These are phyloP conservation scores for Botrytis sinoallii DNA, from an alignment of 2,329 filamentous ascomycete species.

Conservation along the genomic window DNA sequence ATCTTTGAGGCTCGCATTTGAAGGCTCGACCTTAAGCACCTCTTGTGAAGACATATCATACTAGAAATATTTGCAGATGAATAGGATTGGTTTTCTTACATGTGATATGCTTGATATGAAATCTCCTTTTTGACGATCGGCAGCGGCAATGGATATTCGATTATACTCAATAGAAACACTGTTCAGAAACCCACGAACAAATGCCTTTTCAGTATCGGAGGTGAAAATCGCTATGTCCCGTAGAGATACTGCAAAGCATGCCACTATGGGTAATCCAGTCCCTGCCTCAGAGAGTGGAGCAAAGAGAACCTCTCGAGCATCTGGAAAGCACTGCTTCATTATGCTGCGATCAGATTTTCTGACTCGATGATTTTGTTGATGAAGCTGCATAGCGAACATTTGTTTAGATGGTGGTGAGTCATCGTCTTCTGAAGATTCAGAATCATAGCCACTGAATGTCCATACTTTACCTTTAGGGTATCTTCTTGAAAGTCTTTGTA, in stretches of 20 bases:
- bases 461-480: conserved; percentile 16
- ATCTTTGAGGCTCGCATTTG: neutral
- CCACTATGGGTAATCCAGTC: conserved; percentile 39
- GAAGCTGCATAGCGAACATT: neutral
- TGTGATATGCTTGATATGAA: conserved; percentile 58
- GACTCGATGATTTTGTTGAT: neutral
- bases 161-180: conserved; percentile 23
- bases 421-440: conserved; percentile 9
- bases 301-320: conserved; percentile 40
- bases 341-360: conserved; percentile 7
- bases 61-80: neutral
- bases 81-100: conserved; percentile 13
- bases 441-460: conserved; percentile 15
- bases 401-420: neutral
- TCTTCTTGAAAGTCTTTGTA: conserved; percentile 2
- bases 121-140: conserved; percentile 50
- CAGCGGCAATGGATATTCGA: conserved; percentile 46
- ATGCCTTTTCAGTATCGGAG: conserved; percentile 36
- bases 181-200: conserved; percentile 40
- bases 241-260: conserved; percentile 35
- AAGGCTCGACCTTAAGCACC: no score
- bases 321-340: conserved; percentile 29
- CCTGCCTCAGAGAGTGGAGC: conserved; percentile 42
- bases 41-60: neutral
- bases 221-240: conserved; percentile 35